These are phyloP conservation scores for Exophiala oligosperma DNA, from an alignment of 2,329 filamentous ascomycete species.

Conservation along the genomic window DNA sequence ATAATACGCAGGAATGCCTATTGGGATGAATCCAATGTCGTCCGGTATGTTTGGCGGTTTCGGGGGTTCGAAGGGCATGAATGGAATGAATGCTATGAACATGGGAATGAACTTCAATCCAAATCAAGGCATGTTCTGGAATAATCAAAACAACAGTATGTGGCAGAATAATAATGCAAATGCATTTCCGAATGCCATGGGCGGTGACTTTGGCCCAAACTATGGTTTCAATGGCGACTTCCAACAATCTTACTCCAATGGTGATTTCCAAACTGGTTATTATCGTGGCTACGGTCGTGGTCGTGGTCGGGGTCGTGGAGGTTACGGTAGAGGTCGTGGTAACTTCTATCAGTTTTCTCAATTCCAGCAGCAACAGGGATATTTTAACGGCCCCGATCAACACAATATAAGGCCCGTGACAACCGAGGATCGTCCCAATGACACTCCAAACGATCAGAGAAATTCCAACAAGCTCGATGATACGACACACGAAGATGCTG, in stretches of 20 bases:
- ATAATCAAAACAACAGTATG: slow-evolving; percentile 68
- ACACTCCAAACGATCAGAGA: slow-evolving; percentile 20
- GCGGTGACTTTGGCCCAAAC: slow-evolving; percentile 79
- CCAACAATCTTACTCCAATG: slow-evolving; percentile 58
- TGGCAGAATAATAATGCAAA: slow-evolving; percentile 90
- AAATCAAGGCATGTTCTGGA: slow-evolving; percentile 68
- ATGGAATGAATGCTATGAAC: slow-evolving; percentile 79
- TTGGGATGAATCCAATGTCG: slow-evolving; percentile 56
- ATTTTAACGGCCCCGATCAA: slow-evolving; percentile 17
- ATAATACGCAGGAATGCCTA: slow-evolving; percentile 65
- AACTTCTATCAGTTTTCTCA: slow-evolving; percentile 37
- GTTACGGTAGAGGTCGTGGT: slow-evolving; percentile 39
- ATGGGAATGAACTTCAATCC: slow-evolving; percentile 66
- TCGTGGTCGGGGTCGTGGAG: slow-evolving; percentile 64
- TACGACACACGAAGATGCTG: slow-evolving; percentile 34
- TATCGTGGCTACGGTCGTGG: slow-evolving; percentile 69
- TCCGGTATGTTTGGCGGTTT: slow-evolving; percentile 52
- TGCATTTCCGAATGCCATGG: slow-evolving; percentile 72
- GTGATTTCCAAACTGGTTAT: slow-evolving; percentile 67
- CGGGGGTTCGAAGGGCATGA: slow-evolving; percentile 63
- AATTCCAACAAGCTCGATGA: slow-evolving; percentile 12
- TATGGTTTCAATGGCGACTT: slow-evolving; percentile 81
- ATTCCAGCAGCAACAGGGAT: slow-evolving; percentile 32
- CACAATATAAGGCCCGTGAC: slow-evolving; percentile 10
- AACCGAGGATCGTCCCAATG: slow-evolving; percentile 4